A percentile compares a stretch with the other conserved stretches of the same genome.
Evolutionary conservation across 2,329 filamentous ascomycete species (phyloP).

Genomic region (Lachnellula cervina): DNA sequence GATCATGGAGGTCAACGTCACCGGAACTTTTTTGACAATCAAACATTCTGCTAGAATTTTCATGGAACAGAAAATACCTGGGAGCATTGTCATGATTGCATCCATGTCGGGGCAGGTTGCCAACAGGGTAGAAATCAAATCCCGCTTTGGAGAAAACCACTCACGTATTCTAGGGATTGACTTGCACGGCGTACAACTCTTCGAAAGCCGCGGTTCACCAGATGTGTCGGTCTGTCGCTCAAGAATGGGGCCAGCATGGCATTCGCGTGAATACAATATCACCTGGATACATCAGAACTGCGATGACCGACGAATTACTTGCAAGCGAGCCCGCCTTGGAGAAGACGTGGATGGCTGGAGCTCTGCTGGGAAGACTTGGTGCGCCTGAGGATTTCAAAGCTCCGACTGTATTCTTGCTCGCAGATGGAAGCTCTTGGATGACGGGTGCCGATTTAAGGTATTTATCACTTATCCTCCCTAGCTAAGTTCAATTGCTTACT

Average conservation of each 20-base stretch:
- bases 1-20: conserved; percentile 67
- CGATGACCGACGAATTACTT: conserved; percentile 43
- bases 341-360: conserved; percentile 69
- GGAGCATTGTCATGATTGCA: conserved; percentile 48
- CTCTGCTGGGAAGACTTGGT: conserved; percentile 70
- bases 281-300: conserved; percentile 50
- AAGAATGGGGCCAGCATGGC: conserved; percentile 57
- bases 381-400: conserved; percentile 63
- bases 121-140: conserved; percentile 2
- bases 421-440: conserved; percentile 40
- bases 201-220: conserved; percentile 56
- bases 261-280: conserved; percentile 63
- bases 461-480: no score
- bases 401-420: conserved; percentile 57
- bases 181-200: conserved; percentile 40
- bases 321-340: conserved; percentile 33
- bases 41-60: conserved; percentile 62
- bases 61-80: conserved; percentile 37
- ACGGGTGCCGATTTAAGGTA: conserved; percentile 38
- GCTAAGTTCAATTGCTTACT: no score
- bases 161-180: conserved; percentile 41
- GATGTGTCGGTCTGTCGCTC: conserved; percentile 52
- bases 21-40: conserved; percentile 63
- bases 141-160: no score
- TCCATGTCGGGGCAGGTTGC: conserved; percentile 26